Base-by-base conservation (phyloP, 1,139 yeast genomes). In the Pneumocystis wakefieldiae region DNA sequence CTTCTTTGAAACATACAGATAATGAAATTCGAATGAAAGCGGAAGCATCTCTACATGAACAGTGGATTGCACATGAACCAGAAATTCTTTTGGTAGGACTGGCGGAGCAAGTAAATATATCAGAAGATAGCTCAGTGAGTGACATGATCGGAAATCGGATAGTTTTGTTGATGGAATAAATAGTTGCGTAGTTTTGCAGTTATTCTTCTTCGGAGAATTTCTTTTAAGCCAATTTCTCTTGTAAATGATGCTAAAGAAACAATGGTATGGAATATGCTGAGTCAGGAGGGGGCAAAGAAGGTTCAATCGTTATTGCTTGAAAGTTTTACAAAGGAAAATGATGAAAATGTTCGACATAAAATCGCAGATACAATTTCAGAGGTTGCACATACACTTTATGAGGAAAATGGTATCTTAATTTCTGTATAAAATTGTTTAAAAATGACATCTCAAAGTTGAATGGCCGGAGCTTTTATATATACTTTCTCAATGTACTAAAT, bases 281-380 rank as follows among this genome's bases (percentile, higher is more conserved):
- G 83, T 65, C 81, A 80, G 57, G 81, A 79, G 10, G 86, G 84
- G 1, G 79, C 83, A 66, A 74, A 72, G 42, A 87, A 86, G 71
- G 83, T 91, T 64, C 83, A 95, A 69, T 70, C 77, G 17, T 78
- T 82, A 48, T 80, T 92, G 61, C 78, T 91, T 68, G 80, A 80
- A 64, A 97, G 97, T 14, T 88, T 92, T 69, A 73, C 81, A 5
- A 72, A 84, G 2, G 84, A 80, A 65, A 86, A 84, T 71, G 77
- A 86, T 29, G 82, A 82, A 66, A 82, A 80, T 67, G 91, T 90
- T 48, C 84, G 97, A 73, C 97, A 91, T 74, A 92, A 92, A 73
- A 78, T 92, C 63, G 85, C 96, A 3, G 98, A 92, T 76, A 95
- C 96, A 3, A 87, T 92, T 64, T 88, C 97, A 0, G 97, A 91